Evolutionary conservation across 1,284 basidiomycete genomes (phyloP), one percentile per base, ranked within the genome.

Genomic region (Irpex rosettiformis): DNA sequence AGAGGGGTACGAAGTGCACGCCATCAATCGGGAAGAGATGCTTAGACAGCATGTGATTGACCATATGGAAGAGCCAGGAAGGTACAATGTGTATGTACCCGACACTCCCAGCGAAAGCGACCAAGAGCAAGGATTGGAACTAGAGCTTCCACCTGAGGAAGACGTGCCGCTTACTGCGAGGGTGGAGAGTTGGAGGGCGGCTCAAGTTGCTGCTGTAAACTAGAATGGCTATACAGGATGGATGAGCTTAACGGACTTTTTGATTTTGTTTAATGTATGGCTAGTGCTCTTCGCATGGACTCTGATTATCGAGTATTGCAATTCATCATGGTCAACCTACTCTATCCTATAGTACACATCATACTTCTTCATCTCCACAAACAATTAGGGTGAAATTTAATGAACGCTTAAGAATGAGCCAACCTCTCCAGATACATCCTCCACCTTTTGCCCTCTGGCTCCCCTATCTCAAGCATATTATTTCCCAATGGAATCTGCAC

Each of bases 1-100:
- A 16, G 91, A 93, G 73, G 91, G 91, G 3, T 88, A 84, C 65
- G 91, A 93, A 67, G 83, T 91, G 53, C 79, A 75, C 42, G 72
- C 80, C 7, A 73, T 82, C 51, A 76, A 81, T 56, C 75, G 88
- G 56, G 86, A 89, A 66, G 80, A 79, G 54, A 77, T 90, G 71
- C 69, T 91, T 30, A 73, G 68, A 57, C 73, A 76, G 55, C 86
- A 86, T 69, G 70, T 91, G n/a, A 70, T 73, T 58, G 76, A 75
- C 43, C 70, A 82, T 33, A 79, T 79, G 5, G 77, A 78, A 60
- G 79, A 82, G 60, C 77, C 76, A 1, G 83, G 81, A 54, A 74
- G 81, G 65, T 91, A 89, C 65, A 74, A 80, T 58, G 73, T 79
- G 29, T 89, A 91, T 69, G 79, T 82, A 7, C 83, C 86, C 1